phyloP scores from a whole-genome alignment of 345 rosid genomes.

The Crucihimalaya himalaica region DNA sequence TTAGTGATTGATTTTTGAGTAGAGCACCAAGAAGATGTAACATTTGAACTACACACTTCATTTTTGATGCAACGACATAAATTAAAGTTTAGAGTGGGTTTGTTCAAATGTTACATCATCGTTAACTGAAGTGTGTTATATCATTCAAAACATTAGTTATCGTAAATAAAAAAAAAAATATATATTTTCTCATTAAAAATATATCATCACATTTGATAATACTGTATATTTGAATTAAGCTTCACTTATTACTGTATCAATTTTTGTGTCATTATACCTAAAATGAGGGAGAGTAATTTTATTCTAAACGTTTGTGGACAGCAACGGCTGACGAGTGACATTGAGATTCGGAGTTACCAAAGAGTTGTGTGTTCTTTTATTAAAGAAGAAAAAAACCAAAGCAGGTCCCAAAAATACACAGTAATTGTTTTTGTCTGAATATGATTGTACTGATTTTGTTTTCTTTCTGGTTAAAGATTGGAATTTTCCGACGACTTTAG shows the following conservation, averaged over 20 bases:
- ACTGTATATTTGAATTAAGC: too few species aligned
- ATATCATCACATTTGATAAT: too few species aligned
- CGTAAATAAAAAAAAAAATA: neutral
- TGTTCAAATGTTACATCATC: slow-evolving; percentile 15
- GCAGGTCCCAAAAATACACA: slow-evolving; percentile 21
- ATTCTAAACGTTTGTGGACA: neutral
- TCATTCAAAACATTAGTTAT: neutral
- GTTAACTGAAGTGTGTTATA: neutral
- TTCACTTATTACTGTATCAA: neutral
- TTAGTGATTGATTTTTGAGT: neutral
- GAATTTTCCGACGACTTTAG: slow-evolving; percentile 23
- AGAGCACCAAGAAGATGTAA: slow-evolving; percentile 7
- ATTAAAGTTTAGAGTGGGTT: neutral
- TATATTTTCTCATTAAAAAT: neutral
- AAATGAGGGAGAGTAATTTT: neutral
- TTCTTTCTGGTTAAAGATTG: slow-evolving; percentile 7
- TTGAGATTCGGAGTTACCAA: slow-evolving; percentile 27
- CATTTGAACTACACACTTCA: neutral
- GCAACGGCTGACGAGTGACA: slow-evolving; percentile 17
- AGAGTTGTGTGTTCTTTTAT: slow-evolving; percentile 18
- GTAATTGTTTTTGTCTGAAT: slow-evolving; percentile 17
- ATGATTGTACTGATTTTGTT: slow-evolving; percentile 9
- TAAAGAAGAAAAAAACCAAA: neutral
- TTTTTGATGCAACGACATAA: neutral
- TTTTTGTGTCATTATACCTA: neutral